Evolutionary conservation across 805 yeast species (phyloP).

Genomic region (Maudiozyma serrabonitensis): DNA sequence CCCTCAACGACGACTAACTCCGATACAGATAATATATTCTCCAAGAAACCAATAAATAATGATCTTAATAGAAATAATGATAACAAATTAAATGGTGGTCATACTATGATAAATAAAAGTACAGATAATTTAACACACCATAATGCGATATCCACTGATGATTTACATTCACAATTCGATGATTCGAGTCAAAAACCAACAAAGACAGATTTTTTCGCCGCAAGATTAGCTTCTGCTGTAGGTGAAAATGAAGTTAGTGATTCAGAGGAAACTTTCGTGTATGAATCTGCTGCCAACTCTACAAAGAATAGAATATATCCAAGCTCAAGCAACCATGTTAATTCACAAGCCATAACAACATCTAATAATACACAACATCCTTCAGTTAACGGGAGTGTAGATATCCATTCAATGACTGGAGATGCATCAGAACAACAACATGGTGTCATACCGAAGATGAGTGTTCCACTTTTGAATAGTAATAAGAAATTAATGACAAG

Average conservation of each 20-base stretch:
- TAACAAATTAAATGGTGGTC: constrained; percentile 1
- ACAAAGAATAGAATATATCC: constrained; percentile 18
- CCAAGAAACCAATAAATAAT: not conserved
- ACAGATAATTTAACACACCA: not conserved
- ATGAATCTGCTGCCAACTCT: constrained; percentile 43
- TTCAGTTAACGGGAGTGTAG: not conserved
- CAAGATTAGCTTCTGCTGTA: constrained; percentile 87
- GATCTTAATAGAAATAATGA: constrained; percentile 5
- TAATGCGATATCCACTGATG: not conserved
- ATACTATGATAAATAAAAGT: constrained; percentile 6
- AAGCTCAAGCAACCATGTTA: constrained; percentile 2
- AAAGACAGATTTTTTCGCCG: constrained; percentile 89
- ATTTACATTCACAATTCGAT: constrained; percentile 5
- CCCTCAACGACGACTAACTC: too few relatives aligned
- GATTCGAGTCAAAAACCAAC: constrained; percentile 33
- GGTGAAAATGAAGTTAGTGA: constrained; percentile 83
- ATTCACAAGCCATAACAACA: not conserved
- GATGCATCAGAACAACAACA: constrained; percentile 5
- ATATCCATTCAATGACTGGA: not conserved
- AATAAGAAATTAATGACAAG: constrained; percentile 18
- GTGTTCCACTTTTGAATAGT: constrained; percentile 26
- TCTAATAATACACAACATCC: not conserved
- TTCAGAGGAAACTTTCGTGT: constrained; percentile 93
- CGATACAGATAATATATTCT: not conserved
- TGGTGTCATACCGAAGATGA: constrained; percentile 26